Percentiles rank a stretch among this genome's conserved stretches.
These are phyloP conservation scores for Aethionema arabicum DNA, from an alignment of 345 rosid genomes.

Conservation along the genomic window DNA sequence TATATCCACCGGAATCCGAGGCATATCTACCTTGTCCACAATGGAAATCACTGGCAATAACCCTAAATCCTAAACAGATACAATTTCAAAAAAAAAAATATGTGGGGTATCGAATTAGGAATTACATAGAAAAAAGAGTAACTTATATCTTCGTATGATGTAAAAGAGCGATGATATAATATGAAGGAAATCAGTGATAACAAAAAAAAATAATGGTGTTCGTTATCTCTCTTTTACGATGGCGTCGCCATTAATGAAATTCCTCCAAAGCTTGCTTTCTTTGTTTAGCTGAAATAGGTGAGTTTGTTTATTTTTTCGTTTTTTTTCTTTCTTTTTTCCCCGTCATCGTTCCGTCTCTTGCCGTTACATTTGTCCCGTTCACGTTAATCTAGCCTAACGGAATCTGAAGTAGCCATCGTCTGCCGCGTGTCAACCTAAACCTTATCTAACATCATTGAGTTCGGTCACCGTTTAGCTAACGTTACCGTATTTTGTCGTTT, in stretches of 20 bases:
- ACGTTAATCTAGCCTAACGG: conserved; percentile 1
- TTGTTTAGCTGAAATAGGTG: conserved; percentile 32
- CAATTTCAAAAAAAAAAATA: neutral
- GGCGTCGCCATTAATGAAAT: conserved; percentile 37
- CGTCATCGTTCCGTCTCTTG: conserved; percentile 8
- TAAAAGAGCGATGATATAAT: conserved; percentile 20
- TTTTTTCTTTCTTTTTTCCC: neutral
- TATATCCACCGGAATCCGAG: conserved; percentile 55
- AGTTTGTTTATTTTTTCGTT: conserved; percentile 12
- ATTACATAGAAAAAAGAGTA: neutral
- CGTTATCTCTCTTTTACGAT: conserved; percentile 27
- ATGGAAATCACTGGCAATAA: conserved; percentile 84
- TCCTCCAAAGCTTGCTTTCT: conserved; percentile 6
- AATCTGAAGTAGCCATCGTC: neutral
- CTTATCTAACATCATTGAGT: conserved; percentile 11
- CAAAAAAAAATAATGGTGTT: conserved; percentile 18
- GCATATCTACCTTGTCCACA: conserved; percentile 60
- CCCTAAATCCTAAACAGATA: neutral
- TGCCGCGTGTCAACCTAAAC: conserved; percentile 11
- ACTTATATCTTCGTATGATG: conserved; percentile 21
- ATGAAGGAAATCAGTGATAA: neutral
- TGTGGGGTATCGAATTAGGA: conserved; percentile 17
- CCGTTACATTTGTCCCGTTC: conserved; percentile 19
- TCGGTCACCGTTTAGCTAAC: conserved; percentile 18
- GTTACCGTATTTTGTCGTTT: conserved; percentile 12